Percentiles rank a stretch among this genome's conserved stretches.
These are phyloP conservation scores for Candida suzukii DNA, from an alignment of 805 yeast species.

Conservation along the genomic window DNA sequence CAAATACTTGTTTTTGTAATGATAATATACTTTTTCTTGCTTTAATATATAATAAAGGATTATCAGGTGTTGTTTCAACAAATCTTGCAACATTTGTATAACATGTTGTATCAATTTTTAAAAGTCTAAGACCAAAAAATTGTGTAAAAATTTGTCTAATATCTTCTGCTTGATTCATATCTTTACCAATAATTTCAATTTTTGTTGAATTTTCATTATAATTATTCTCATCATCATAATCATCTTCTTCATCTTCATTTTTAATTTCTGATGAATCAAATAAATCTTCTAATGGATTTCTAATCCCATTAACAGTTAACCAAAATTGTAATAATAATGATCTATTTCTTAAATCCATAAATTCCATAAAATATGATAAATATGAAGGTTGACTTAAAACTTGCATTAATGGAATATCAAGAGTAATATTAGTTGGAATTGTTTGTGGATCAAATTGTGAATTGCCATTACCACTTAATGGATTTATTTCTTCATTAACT, in stretches of 20 bases:
- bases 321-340: conserved; percentile 51
- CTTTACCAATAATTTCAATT: neutral
- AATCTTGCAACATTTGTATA: conserved; percentile 31
- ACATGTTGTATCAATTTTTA: conserved; percentile 21
- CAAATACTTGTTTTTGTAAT: conserved; percentile 48
- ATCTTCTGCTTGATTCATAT: conserved; percentile 42
- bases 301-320: conserved; percentile 58
- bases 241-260: conserved; percentile 13
- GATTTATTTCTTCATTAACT: conserved; percentile 1
- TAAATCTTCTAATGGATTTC: conserved; percentile 63
- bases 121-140: conserved; percentile 29
- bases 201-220: conserved; percentile 10
- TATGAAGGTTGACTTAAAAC: conserved; percentile 43
- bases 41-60: conserved; percentile 30
- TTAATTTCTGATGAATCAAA: conserved; percentile 16
- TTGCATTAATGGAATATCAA: conserved; percentile 30
- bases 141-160: conserved; percentile 39
- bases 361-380: conserved; percentile 43
- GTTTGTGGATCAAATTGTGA: conserved; percentile 1
- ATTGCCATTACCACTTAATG: too few species aligned
- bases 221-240: conserved; percentile 20
- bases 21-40: conserved; percentile 57
- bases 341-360: conserved; percentile 44
- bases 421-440: conserved; percentile 6
- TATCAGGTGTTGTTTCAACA: conserved; percentile 18